A percentile compares a stretch with the other conserved stretches of the same genome.
phyloP scores from a whole-genome alignment of 2,329 filamentous ascomycete species.

The Cadophora luteo-olivacea region DNA sequence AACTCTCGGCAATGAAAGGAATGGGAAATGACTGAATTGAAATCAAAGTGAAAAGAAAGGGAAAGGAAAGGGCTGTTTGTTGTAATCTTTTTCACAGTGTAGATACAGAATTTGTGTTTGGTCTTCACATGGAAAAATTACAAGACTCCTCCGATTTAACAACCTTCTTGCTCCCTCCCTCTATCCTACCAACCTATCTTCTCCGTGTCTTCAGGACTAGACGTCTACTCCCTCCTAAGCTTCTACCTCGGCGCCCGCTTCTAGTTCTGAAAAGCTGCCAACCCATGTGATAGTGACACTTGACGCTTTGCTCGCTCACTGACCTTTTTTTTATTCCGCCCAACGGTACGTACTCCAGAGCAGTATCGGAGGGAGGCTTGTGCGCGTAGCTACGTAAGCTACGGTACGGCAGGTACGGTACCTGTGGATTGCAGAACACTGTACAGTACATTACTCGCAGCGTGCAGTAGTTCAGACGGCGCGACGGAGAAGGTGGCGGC shows the following conservation, averaged over 20 bases:
- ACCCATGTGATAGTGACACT: neutral
- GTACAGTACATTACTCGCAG: constrained; percentile 6
- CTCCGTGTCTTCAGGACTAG: neutral
- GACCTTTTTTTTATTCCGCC: no score
- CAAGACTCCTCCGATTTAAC: constrained; percentile 3
- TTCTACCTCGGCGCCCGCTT: neutral
- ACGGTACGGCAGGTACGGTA: no score
- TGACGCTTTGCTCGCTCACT: neutral
- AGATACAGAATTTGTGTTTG: constrained; percentile 17
- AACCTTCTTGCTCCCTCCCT: neutral
- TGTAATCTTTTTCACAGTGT: constrained; percentile 19
- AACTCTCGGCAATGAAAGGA: neutral
- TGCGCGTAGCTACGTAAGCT: no score
- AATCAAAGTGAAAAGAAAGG: neutral
- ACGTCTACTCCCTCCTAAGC: neutral
- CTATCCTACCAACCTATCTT: no score
- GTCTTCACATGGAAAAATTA: constrained; percentile 16
- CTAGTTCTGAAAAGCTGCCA: neutral
- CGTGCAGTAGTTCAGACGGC: constrained; percentile 7
- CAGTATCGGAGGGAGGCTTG: no score
- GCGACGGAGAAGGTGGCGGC: neutral
- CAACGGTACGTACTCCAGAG: no score
- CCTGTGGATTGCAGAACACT: no score
- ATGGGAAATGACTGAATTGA: neutral
- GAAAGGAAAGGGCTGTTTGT: constrained; percentile 16